Percentiles rank a stretch among this genome's conserved stretches.
Conservation (phyloP, 129 eudicot genomes). For the Flaveria robusta region DNA sequence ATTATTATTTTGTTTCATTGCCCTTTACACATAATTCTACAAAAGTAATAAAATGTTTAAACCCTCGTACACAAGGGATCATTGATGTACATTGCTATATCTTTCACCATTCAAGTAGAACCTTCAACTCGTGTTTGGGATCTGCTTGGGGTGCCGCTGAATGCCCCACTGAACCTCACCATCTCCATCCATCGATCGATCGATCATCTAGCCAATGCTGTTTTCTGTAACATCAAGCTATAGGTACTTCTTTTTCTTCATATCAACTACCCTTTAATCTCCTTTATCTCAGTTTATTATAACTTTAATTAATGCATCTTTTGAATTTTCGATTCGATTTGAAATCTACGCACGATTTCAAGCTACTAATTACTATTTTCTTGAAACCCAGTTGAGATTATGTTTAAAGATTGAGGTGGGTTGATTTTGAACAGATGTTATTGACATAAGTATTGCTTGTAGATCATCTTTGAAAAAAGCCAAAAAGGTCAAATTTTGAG, state of each 20-base stretch:
- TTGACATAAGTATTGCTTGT: neutral
- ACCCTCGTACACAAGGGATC: neutral
- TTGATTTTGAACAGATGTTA: constrained; percentile 5
- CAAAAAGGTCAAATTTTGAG: neutral
- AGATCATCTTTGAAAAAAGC: neutral
- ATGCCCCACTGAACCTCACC: constrained; percentile 33
- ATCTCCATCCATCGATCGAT: neutral
- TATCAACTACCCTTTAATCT: neutral
- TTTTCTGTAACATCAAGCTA: constrained; percentile 30
- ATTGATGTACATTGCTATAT: neutral
- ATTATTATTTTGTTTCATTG: no score
- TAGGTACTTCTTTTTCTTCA: constrained; percentile 12
- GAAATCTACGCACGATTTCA: neutral
- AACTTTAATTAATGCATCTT: neutral
- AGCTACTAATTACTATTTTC: neutral
- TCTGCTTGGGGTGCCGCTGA: constrained; percentile 35
- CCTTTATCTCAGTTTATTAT: neutral
- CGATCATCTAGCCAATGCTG: constrained; percentile 36
- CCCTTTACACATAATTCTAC: no score
- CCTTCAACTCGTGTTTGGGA: neutral
- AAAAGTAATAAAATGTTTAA: neutral
- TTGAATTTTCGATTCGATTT: neutral
- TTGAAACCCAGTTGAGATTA: neutral
- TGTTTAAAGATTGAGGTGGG: neutral
- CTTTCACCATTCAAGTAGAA: neutral